phyloP scores from a whole-genome alignment of 2,329 filamentous ascomycete genomes.

The Trichophyton simii region DNA sequence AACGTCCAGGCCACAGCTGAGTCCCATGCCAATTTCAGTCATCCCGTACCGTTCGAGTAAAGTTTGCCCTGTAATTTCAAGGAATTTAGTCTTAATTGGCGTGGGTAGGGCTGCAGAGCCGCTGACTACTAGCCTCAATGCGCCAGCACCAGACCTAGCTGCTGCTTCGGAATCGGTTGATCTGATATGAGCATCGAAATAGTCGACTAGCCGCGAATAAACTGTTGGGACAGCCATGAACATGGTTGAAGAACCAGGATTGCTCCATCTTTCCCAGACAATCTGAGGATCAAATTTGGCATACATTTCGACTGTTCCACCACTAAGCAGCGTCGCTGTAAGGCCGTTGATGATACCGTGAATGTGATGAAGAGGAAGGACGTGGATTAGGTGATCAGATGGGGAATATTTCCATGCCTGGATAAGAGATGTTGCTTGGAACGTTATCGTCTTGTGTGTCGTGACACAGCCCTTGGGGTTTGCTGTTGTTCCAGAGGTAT shows the following conservation, averaged over 20 bases:
- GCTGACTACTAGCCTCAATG: conserved; percentile 29
- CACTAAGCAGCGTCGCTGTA: conserved; percentile 35
- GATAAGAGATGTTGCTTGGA: conserved; percentile 20
- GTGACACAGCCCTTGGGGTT: conserved; percentile 34
- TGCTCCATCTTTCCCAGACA: conserved; percentile 38
- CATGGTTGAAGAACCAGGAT: conserved; percentile 31
- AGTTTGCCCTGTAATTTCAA: conserved; percentile 30
- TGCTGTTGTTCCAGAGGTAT: conserved; percentile 32
- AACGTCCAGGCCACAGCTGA: conserved; percentile 34
- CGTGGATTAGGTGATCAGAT: conserved; percentile 37
- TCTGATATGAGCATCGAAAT: conserved; percentile 30
- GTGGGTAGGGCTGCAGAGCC: conserved; percentile 34
- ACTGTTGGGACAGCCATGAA: conserved; percentile 43
- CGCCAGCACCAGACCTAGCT: conserved; percentile 23
- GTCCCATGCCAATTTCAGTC: conserved; percentile 40
- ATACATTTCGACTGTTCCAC: conserved; percentile 38
- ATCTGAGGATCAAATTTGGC: conserved; percentile 32
- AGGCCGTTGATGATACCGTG: conserved; percentile 41
- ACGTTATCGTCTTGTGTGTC: conserved; percentile 31
- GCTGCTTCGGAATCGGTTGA: conserved; percentile 23
- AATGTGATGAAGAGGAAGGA: conserved; percentile 40
- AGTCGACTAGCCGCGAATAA: conserved; percentile 37
- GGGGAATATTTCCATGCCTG: conserved; percentile 31
- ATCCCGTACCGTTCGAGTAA: conserved; percentile 40
- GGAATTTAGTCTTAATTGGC: conserved; percentile 30